phyloP scores from a whole-genome alignment of 805 yeast species.

The Wickerhamiella sergipiensis region DNA sequence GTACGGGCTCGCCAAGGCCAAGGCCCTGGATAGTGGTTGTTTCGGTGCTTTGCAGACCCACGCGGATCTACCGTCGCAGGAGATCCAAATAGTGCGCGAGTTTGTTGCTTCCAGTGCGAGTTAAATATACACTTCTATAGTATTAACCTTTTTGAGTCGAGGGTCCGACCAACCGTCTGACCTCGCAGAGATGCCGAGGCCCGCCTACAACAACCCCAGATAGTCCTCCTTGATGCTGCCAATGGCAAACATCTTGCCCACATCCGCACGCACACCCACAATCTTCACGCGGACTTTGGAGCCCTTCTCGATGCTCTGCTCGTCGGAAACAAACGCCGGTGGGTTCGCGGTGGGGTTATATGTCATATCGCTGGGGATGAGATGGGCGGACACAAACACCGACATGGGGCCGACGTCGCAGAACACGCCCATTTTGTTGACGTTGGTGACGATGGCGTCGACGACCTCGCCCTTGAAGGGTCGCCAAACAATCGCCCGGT shows the following conservation, averaged over 20 bases:
- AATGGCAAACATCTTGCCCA: slow-evolving; percentile 91
- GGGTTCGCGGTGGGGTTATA: slow-evolving; percentile 94
- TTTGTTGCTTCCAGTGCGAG: neutral
- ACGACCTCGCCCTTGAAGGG: slow-evolving; percentile 99
- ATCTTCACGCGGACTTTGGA: slow-evolving; percentile 87
- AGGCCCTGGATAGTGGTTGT: slow-evolving; percentile 7
- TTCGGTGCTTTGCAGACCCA: slow-evolving; percentile 5
- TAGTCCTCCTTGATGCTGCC: slow-evolving; percentile 97
- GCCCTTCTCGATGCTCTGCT: slow-evolving; percentile 89
- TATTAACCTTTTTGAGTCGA: too few species aligned
- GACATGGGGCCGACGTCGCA: slow-evolving; percentile 96
- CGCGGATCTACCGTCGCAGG: neutral
- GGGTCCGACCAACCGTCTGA: too few species aligned
- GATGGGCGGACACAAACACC: slow-evolving; percentile 87
- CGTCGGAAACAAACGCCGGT: slow-evolving; percentile 94
- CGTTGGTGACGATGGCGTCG: slow-evolving; percentile 89
- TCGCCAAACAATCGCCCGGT: slow-evolving; percentile 94
- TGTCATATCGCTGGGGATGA: slow-evolving; percentile 86
- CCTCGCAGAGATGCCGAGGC: neutral
- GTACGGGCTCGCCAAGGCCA: slow-evolving; percentile 16
- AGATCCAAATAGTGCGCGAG: neutral
- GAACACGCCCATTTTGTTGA: slow-evolving; percentile 89
- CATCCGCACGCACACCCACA: slow-evolving; percentile 95
- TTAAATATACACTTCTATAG: neutral
- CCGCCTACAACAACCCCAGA: slow-evolving; percentile 52